Evolutionary conservation across 495 filamentous ascomycete genomes (phyloP), one percentile per base, ranked within the genome.

Genomic region (Durotheca rogersii): DNA sequence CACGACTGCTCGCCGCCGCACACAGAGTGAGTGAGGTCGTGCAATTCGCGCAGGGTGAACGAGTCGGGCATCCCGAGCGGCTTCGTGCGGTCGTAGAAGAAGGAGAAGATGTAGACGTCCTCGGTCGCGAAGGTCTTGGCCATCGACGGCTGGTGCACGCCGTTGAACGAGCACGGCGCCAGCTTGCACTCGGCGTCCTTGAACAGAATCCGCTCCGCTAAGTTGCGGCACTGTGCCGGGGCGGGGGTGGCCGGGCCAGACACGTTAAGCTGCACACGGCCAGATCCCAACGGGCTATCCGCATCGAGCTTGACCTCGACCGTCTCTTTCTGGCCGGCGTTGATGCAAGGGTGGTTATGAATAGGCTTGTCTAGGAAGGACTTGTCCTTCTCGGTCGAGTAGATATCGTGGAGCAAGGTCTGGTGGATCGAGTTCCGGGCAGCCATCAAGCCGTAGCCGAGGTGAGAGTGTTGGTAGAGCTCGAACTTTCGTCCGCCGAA

Each of bases 381-480:
- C 23, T 65, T 63, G 55, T 84, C 77, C 27, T 73, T 62, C 62
- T 82, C 77, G 31, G 54, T 57, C 14, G 38, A 38, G 61, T 78
- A 66, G 23, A 80, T 52, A 30, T 81, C 76, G 51, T 87, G 73
- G 30, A 91, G 66, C 35, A 97, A 74, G 6, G 72, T 71, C 45
- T 80, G 79, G 72, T 95, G 88, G 47, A 97, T 84, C 19, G 89
- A 77, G 20, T 94, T 81, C 42, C 93, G 89, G 18, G 93, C 93
- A 52, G 86, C 80, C 90, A 96, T 98, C 41, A 98, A 84, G 62
- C 93, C 93, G 62, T 96, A 96, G 42, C 91, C 92, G 41, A 98
- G 85, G 70, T 98, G 94, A 18, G 91, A 96, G 72, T 98, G 90
- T 72, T 98, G 93, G 74, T 98, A 98, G n/a, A 98, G 83, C 34